Evolutionary conservation across 352 stramenopile genomes (phyloP).

Genomic region (Phytopythium vexans): DNA sequence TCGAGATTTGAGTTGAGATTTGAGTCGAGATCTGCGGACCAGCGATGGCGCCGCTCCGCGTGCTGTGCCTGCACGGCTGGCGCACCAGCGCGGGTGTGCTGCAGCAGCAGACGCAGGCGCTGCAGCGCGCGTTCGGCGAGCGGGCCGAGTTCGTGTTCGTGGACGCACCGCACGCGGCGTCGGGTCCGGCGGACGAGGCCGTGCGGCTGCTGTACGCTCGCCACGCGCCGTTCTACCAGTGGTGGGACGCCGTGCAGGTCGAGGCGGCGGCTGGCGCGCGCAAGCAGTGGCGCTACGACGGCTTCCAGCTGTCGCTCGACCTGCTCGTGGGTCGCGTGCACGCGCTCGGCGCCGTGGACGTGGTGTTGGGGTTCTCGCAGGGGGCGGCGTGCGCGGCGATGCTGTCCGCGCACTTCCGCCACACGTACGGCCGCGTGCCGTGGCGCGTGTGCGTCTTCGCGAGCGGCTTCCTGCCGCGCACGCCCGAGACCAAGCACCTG

Average conservation of each 20-base stretch:
- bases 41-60: constrained; percentile 41
- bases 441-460: constrained; percentile 67
- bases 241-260: constrained; percentile 65
- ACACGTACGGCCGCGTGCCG: constrained; percentile 32
- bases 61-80: constrained; percentile 80
- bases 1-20: too few relatives aligned
- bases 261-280: constrained; percentile 11
- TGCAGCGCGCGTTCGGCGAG: constrained; percentile 50
- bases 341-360: constrained; percentile 48
- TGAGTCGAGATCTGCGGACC: background rate
- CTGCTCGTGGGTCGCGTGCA: constrained; percentile 48
- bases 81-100: constrained; percentile 71
- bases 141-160: constrained; percentile 64
- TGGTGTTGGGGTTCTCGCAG: constrained; percentile 74
- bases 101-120: constrained; percentile 46
- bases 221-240: constrained; percentile 67
- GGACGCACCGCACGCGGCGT: constrained; percentile 56
- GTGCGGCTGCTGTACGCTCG: constrained; percentile 58
- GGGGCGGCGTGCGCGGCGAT: constrained; percentile 52
- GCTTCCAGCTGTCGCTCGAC: constrained; percentile 60
- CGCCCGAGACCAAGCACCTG: constrained; percentile 42
- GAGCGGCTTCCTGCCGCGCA: constrained; percentile 55
- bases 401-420: constrained; percentile 60
- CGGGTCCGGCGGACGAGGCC: constrained; percentile 51
- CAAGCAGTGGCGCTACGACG: constrained; percentile 50